phyloP scores from a whole-genome alignment of 768 basidiomycete species.

The Neoboletus brunneissimus region DNA sequence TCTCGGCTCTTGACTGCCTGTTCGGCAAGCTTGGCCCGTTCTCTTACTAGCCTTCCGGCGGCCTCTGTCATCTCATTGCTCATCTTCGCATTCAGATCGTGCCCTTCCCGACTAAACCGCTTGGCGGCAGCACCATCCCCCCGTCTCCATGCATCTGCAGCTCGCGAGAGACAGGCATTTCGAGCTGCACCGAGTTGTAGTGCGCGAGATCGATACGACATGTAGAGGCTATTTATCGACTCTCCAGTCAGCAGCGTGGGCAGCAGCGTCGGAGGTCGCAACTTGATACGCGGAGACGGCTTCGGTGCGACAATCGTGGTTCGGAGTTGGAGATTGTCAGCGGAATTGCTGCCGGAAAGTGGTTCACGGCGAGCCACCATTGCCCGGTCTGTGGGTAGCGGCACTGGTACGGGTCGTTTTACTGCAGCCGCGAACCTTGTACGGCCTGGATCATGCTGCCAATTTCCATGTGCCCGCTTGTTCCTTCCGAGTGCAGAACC shows the following conservation, averaged over 20 bases:
- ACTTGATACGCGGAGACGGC: conserved; percentile 79
- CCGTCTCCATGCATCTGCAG: conserved; percentile 93
- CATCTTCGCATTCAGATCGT: conserved; percentile 93
- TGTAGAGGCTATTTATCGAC: conserved; percentile 75
- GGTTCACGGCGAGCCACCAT: conserved; percentile 52
- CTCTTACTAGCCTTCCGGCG: conserved; percentile 79
- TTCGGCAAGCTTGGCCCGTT: conserved; percentile 73
- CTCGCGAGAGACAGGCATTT: conserved; percentile 91
- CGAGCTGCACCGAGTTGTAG: conserved; percentile 91
- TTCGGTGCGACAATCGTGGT: conserved; percentile 74
- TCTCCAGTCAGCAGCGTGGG: conserved; percentile 90
- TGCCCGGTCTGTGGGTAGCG: conserved; percentile 36
- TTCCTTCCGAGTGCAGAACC: conserved; percentile 36
- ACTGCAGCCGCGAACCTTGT: conserved; percentile 89
- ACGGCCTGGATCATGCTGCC: conserved; percentile 76
- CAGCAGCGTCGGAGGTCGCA: conserved; percentile 78
- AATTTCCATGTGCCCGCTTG: conserved; percentile 41
- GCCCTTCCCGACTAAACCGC: conserved; percentile 89
- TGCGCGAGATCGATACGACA: conserved; percentile 83
- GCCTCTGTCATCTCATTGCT: conserved; percentile 79
- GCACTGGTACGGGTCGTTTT: conserved; percentile 54
- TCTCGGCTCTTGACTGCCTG: conserved; percentile 73
- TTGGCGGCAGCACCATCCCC: conserved; percentile 97
- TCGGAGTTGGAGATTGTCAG: conserved; percentile 61
- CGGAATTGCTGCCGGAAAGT: conserved; percentile 47